Evolutionary conservation across 768 basidiomycete genomes (phyloP), one percentile per base, ranked within the genome.

Genomic region (Lactifluus echinatus): DNA sequence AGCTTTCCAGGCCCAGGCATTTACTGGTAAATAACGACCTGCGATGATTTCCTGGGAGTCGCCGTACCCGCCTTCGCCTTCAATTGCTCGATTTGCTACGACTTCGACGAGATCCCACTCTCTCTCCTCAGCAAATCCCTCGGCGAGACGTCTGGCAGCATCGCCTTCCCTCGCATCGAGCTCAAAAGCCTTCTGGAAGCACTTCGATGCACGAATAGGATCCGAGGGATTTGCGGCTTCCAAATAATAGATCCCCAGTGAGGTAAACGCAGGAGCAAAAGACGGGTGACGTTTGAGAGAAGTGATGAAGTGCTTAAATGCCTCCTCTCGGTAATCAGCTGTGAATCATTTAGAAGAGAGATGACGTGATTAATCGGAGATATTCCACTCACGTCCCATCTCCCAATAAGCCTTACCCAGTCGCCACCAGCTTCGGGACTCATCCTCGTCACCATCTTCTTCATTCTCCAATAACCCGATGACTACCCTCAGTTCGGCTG

Each of bases 1-100:
- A 21, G 93, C 94, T 71, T 96, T 97, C 94, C 95, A 99, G 3
- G 96, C 96, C 96, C 96, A 99, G 8, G 86, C 80, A 64, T 95
- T 93, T 36, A 82, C 83, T 0, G 89, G 86, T 63, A 82, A 74
- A 67, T 84, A 84, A 63, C 80, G 74, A 2, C 70, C 67, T 4
- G 72, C 67, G n/a, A 71, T 69, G 3, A 67, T 67, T 11, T 78
- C 77, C 8, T 75, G 72, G 3, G 66, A 52, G 64, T 71, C 62
- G 72, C 76, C 48, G 79, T 71, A 12, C 77, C 89, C 91, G 29
- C 92, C 92, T 74, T 97, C 93, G 17, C 92, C 94, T 45, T 93
- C 91, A 57, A 98, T 94, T 0, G 92, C 88, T 50, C 96, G 76
- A 39, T 85, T 81, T 2, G 95, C 92, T n/a, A 99, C 85, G 4